Conservation (phyloP, 1,284 basidiomycete species). For the Ganoderma leucocontextum region DNA sequence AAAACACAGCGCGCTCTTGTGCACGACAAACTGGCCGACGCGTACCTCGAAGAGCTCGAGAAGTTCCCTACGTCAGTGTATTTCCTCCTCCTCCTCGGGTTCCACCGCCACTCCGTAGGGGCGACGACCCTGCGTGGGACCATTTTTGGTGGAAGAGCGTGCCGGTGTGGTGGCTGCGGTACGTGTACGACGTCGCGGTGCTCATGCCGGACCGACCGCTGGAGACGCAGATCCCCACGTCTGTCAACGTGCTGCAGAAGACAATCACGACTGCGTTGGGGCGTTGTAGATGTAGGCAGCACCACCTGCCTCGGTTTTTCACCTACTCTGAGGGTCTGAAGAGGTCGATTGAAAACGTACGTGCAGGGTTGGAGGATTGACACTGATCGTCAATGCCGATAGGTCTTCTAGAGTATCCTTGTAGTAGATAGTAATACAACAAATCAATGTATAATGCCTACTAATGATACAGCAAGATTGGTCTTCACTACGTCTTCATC, state of each 20-base stretch:
- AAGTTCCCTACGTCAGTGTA: slow-evolving; percentile 30
- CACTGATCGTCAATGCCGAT: background rate
- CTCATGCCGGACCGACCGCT: slow-evolving; percentile 21
- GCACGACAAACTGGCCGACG: slow-evolving; percentile 16
- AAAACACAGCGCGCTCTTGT: slow-evolving; percentile 21
- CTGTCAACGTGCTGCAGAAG: background rate
- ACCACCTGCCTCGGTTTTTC: background rate
- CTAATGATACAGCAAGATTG: slow-evolving; percentile 21
- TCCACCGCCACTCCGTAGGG: slow-evolving; percentile 26
- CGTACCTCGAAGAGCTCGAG: slow-evolving; percentile 30
- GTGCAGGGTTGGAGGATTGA: background rate
- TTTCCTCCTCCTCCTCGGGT: slow-evolving; percentile 31
- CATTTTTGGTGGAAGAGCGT: slow-evolving; percentile 26
- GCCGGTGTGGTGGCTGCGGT: slow-evolving; percentile 32
- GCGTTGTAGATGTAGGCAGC: background rate
- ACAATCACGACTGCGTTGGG: background rate
- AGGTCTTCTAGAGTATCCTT: background rate
- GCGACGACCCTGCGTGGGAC: slow-evolving; percentile 24
- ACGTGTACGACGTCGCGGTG: slow-evolving; percentile 31
- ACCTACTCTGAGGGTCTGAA: background rate
- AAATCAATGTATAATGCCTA: slow-evolving; percentile 8
- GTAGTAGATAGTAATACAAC: background rate
- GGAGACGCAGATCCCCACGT: background rate
- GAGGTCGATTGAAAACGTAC: background rate
- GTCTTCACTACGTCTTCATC: slow-evolving; percentile 11